Conservation (phyloP, 2,329 filamentous ascomycete genomes). For the Didymella exigua region DNA sequence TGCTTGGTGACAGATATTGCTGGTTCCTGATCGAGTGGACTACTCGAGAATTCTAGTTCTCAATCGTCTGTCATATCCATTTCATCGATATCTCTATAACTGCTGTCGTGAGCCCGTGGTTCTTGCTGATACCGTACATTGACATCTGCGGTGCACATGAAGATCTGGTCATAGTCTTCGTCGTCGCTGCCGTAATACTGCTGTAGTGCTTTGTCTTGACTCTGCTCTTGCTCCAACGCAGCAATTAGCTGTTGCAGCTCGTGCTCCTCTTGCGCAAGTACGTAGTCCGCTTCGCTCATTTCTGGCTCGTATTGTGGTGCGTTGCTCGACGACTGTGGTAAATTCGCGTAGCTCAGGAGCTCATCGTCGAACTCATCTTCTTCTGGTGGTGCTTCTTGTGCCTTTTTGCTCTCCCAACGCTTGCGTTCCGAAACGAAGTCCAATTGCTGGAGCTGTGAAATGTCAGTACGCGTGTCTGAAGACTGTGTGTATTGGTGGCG, state of each 20-base stretch:
- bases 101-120: constrained; percentile 11
- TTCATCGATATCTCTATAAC: constrained; percentile 34
- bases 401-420: constrained; percentile 53
- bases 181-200: constrained; percentile 59
- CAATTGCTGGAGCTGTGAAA: constrained; percentile 53
- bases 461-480: constrained; percentile 10
- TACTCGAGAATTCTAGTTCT: background rate
- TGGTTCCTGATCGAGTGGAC: background rate
- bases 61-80: constrained; percentile 41
- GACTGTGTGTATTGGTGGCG: background rate
- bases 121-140: constrained; percentile 51
- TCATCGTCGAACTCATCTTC: constrained; percentile 37
- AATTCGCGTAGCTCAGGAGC: constrained; percentile 18
- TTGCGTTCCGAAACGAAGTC: constrained; percentile 53
- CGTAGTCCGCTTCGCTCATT: constrained; percentile 46
- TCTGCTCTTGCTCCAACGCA: constrained; percentile 47
- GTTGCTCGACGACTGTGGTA: constrained; percentile 6
- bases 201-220: constrained; percentile 29
- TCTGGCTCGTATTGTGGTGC: constrained; percentile 24
- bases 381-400: constrained; percentile 47
- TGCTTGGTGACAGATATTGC: background rate
- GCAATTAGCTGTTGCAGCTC: constrained; percentile 54
- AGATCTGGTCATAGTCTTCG: constrained; percentile 65
- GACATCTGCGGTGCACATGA: constrained; percentile 60
- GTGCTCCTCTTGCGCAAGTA: constrained; percentile 51